Evolutionary conservation across 1,139 yeast genomes (phyloP), one percentile per base, ranked within the genome.

Genomic region (Candida sp.): DNA sequence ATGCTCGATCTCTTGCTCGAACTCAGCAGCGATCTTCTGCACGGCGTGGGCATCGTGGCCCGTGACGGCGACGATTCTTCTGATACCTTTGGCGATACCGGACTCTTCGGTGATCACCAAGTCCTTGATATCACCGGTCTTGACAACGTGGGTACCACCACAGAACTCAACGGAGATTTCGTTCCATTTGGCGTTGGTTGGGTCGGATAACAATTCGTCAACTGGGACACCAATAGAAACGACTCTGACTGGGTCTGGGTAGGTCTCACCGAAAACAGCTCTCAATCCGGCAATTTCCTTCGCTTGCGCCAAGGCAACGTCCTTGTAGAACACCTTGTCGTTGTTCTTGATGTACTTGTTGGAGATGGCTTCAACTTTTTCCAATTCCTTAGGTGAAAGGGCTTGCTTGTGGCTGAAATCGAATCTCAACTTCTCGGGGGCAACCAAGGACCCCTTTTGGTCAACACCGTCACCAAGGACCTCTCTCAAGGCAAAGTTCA

Each of bases 171-270:
- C 80, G 4, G 98, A 90, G 62, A 83, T 78, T 49, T 83, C 76
- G 60, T 72, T 73, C 98, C 99, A 94, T 63, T 89, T 83, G 48
- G 75, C 75, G 64, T 82, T 88, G 30, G 73, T 59, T 59, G 98
- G 97, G 60, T 86, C 78, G 8, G 80, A 77, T 57, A 93, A 68
- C 59, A 94, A 77, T 5, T 89, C 96, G 26, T 90, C 94, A 47
- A 96, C 90, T 45, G 97, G 85, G 42, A 83, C 88, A 66, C 99
- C 99, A 63, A 96, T 90, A 37, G 97, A 90, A 50, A 94, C 98
- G 60, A 94, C 99, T 69, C 99, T 86, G 34, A 94, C 99, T 44
- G 99, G 99, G 66, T 94, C 98, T 39, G 99, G 99, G 67, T 94
- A 94, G 4, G 97, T 91, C 78, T 94, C 99, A 62, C 99, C 99